These are phyloP conservation scores for Colletotrichum horii DNA, from an alignment of 2,329 filamentous ascomycete species.

Conservation along the genomic window DNA sequence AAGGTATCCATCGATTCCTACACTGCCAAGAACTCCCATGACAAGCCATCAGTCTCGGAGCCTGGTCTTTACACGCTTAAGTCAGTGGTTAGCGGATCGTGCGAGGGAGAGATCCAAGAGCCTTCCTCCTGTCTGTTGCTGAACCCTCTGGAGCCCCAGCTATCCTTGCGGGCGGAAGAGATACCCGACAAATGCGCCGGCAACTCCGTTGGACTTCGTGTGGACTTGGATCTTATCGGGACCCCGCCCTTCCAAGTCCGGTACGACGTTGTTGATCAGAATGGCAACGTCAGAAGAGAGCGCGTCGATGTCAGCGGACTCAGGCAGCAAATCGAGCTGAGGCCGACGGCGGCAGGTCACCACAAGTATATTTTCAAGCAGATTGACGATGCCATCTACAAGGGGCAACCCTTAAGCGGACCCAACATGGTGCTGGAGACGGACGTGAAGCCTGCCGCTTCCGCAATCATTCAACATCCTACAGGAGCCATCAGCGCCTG, in stretches of 20 bases:
- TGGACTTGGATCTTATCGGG: constrained; percentile 88
- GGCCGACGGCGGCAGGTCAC: constrained; percentile 79
- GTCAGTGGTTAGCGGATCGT: constrained; percentile 79
- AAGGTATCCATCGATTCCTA: constrained; percentile 62
- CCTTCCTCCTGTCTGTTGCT: constrained; percentile 91
- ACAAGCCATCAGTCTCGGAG: constrained; percentile 72
- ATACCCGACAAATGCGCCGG: constrained; percentile 96
- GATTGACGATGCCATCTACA: constrained; percentile 85
- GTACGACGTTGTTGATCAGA: constrained; percentile 75
- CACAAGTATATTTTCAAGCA: constrained; percentile 87
- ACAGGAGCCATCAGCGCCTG: constrained; percentile 70
- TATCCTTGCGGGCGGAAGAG: constrained; percentile 76
- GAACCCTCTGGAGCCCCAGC: constrained; percentile 86
- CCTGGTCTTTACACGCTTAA: constrained; percentile 88
- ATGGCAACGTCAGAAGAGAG: constrained; percentile 47
- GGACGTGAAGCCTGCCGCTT: constrained; percentile 90
- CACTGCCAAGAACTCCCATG: constrained; percentile 64
- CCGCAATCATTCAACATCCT: constrained; percentile 70
- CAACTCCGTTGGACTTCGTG: constrained; percentile 87
- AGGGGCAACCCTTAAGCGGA: constrained; percentile 65
- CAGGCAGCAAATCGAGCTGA: constrained; percentile 83
- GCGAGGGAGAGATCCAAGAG: constrained; percentile 87
- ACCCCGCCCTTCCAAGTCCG: constrained; percentile 88
- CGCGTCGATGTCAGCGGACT: constrained; percentile 64
- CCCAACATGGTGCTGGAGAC: constrained; percentile 75